Conservation (phyloP, 1,139 yeast species). For the Sugiyamaella sp. region DNA sequence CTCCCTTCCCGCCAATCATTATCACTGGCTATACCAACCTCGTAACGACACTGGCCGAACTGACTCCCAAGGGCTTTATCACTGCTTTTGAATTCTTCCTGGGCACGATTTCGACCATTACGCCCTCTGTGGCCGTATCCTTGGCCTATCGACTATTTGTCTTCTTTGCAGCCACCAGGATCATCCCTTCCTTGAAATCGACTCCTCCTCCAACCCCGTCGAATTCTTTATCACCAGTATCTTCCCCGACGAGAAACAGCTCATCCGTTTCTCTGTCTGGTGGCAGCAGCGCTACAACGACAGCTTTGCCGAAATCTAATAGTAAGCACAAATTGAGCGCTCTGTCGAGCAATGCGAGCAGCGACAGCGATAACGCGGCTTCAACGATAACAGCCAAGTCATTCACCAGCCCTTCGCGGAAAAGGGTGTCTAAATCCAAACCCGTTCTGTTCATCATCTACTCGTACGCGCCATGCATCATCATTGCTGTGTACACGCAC, state of each 20-base stretch:
- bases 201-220: slow-evolving; percentile 25
- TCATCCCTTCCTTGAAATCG: slow-evolving; percentile 59
- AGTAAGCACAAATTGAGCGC: not conserved
- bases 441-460: slow-evolving; percentile 59
- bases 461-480: slow-evolving; percentile 89
- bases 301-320: not conserved
- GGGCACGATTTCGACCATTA: slow-evolving; percentile 71
- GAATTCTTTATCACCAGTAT: slow-evolving; percentile 11
- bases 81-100: slow-evolving; percentile 71
- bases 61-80: slow-evolving; percentile 52
- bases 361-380: not conserved
- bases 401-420: slow-evolving; percentile 34
- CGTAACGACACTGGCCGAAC: slow-evolving; percentile 48
- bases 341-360: slow-evolving; percentile 2
- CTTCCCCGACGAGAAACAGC: slow-evolving; percentile 10
- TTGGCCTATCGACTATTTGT: slow-evolving; percentile 84
- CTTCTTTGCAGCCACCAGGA: slow-evolving; percentile 90
- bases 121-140: slow-evolving; percentile 79
- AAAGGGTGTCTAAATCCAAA: slow-evolving; percentile 34
- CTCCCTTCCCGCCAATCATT: slow-evolving; percentile 44
- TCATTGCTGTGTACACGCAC: slow-evolving; percentile 93
- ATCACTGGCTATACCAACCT: slow-evolving; percentile 46
- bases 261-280: slow-evolving; percentile 8
- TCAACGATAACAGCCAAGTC: slow-evolving; percentile 1
- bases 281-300: not conserved